phyloP scores from a whole-genome alignment of 495 filamentous ascomycete genomes.

The Penicillium alfredii region DNA sequence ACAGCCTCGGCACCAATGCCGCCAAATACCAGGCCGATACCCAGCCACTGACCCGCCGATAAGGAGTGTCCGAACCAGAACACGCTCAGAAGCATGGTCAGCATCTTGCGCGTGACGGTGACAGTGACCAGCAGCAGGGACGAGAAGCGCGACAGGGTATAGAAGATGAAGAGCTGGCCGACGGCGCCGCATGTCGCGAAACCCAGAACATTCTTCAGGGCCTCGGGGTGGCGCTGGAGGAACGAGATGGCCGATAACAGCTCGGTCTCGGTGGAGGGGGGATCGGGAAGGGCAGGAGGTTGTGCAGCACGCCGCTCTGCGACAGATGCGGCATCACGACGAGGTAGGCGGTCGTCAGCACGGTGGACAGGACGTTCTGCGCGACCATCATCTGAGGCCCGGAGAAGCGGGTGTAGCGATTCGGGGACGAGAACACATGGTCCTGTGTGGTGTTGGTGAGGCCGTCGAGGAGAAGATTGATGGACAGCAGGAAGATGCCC shows the following conservation, averaged over 20 bases:
- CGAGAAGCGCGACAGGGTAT: conserved; percentile 87
- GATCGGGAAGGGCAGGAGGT: conserved; percentile 57
- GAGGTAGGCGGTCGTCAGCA: conserved; percentile 69
- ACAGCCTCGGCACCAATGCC: conserved; percentile 87
- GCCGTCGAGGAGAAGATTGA: conserved; percentile 93
- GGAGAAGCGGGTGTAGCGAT: conserved; percentile 61
- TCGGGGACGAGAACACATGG: conserved; percentile 69
- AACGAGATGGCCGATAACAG: conserved; percentile 74
- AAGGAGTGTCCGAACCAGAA: conserved; percentile 89
- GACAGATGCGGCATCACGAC: conserved; percentile 72
- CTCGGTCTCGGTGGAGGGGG: conserved; percentile 56
- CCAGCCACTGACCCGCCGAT: conserved; percentile 80
- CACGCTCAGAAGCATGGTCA: conserved; percentile 95
- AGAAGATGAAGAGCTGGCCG: conserved; percentile 97
- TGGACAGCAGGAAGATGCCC: conserved; percentile 78
- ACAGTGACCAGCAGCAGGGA: conserved; percentile 90
- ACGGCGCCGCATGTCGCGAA: conserved; percentile 92
- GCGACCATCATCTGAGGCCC: conserved; percentile 99
- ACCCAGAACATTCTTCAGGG: conserved; percentile 76
- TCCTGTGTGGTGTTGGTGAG: conserved; percentile 96
- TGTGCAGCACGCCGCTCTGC: conserved; percentile 56
- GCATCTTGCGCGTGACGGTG: conserved; percentile 96
- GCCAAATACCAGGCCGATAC: conserved; percentile 88
- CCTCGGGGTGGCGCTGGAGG: conserved; percentile 66
- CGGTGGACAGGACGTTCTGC: conserved; percentile 79